A percentile compares a stretch with the other conserved stretches of the same genome.
phyloP scores from a whole-genome alignment of 2,329 filamentous ascomycete species.

The Sporothrix euskadiensis region DNA sequence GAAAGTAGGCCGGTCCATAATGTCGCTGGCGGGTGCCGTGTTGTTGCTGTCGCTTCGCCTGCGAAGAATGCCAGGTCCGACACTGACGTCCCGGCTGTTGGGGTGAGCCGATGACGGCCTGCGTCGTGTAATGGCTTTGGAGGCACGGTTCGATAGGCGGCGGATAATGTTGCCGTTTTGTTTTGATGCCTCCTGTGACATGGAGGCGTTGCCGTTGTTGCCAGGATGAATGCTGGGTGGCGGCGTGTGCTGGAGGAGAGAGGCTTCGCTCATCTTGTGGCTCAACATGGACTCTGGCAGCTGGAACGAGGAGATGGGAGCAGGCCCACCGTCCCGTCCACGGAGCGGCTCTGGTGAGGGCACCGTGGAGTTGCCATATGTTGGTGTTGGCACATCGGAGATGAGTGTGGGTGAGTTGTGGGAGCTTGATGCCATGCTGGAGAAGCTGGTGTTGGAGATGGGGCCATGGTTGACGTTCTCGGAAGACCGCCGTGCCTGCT shows the following conservation, averaged over 20 bases:
- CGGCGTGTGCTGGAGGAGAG: constrained; percentile 56
- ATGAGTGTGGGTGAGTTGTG: constrained; percentile 60
- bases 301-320: constrained; percentile 59
- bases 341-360: constrained; percentile 65
- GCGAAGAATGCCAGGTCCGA: constrained; percentile 84
- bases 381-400: constrained; percentile 51
- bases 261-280: constrained; percentile 59
- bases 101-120: constrained; percentile 76
- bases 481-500: constrained; percentile 3
- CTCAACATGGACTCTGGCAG: constrained; percentile 72
- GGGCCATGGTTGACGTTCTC: constrained; percentile 5
- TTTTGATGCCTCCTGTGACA: constrained; percentile 43
- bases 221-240: constrained; percentile 38
- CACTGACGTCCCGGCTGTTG: constrained; percentile 79
- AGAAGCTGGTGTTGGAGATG: constrained; percentile 19
- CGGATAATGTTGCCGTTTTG: constrained; percentile 65
- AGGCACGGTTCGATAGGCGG: constrained; percentile 78
- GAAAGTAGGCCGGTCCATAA: constrained; percentile 36
- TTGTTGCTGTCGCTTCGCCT: constrained; percentile 84
- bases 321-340: constrained; percentile 54
- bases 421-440: not conserved
- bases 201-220: constrained; percentile 56
- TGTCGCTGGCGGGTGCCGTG: constrained; percentile 55
- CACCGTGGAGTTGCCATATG: constrained; percentile 64
- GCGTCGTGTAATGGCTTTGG: constrained; percentile 66